phyloP scores from a whole-genome alignment of 1,139 yeast genomes.

The Ogataea hybrid region DNA sequence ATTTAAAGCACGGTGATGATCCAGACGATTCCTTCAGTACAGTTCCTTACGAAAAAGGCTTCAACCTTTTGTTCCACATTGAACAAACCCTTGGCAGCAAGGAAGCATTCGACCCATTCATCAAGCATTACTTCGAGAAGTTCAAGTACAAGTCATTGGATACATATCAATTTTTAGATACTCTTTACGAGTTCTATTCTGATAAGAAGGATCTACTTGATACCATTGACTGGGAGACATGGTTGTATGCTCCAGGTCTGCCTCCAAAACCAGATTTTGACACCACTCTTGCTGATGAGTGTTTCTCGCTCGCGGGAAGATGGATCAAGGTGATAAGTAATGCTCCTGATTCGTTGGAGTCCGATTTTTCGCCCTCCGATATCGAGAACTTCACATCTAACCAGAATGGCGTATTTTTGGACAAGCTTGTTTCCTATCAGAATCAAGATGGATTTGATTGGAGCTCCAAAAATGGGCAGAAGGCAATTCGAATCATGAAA shows the following conservation, averaged over 20 bases:
- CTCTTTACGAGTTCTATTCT: constrained; percentile 63
- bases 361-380: constrained; percentile 41
- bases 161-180: constrained; percentile 75
- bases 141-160: constrained; percentile 73
- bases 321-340: constrained; percentile 51
- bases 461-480: constrained; percentile 31
- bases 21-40: constrained; percentile 90
- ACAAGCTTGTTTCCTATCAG: constrained; percentile 52
- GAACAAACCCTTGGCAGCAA: constrained; percentile 75
- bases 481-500: constrained; percentile 43
- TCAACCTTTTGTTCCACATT: constrained; percentile 69
- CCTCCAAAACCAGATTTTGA: constrained; percentile 85
- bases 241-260: constrained; percentile 82
- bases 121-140: constrained; percentile 70
- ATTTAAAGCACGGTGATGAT: constrained; percentile 60
- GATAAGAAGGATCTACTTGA: constrained; percentile 52
- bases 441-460: constrained; percentile 35
- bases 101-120: constrained; percentile 69
- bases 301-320: constrained; percentile 59
- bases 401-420: constrained; percentile 78
- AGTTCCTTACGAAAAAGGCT: constrained; percentile 92
- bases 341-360: constrained; percentile 22
- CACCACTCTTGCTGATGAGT: constrained; percentile 72
- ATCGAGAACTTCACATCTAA: constrained; percentile 61
- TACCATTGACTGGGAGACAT: constrained; percentile 75